These are phyloP conservation scores for Microthlaspi erraticum DNA, from an alignment of 345 rosid genomes.

Conservation along the genomic window DNA sequence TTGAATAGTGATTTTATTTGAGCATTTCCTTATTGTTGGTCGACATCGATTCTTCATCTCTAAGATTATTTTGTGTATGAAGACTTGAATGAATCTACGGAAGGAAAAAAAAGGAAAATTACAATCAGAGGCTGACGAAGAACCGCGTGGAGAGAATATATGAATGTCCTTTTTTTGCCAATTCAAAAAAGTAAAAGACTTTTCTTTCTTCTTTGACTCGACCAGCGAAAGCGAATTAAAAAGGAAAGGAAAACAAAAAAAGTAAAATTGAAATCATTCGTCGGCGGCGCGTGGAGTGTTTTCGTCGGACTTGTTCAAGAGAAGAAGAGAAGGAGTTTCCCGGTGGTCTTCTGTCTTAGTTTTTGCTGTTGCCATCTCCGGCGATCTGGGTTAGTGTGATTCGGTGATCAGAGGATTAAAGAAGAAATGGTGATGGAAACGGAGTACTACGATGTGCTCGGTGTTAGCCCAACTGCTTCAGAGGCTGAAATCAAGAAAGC, in stretches of 20 bases:
- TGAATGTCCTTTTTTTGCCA: constrained; percentile 6
- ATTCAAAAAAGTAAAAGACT: constrained; percentile 42
- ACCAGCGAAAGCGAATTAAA: constrained; percentile 21
- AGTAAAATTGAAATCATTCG: constrained; percentile 3
- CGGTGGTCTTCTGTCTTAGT: constrained; percentile 1
- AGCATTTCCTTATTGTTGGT: background rate
- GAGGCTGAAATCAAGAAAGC: constrained; percentile 98
- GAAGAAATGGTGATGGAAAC: constrained; percentile 82
- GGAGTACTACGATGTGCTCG: constrained; percentile 92
- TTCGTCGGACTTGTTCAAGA: constrained; percentile 1
- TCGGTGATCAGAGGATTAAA: constrained; percentile 26
- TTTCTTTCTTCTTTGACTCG: constrained; percentile 43
- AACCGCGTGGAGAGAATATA: constrained; percentile 41
- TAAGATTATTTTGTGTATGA: background rate
- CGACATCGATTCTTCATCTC: constrained; percentile 24
- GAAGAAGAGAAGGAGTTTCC: constrained; percentile 2
- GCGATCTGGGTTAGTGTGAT: constrained; percentile 19
- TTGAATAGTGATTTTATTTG: background rate
- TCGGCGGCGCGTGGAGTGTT: constrained; percentile 31
- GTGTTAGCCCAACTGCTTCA: constrained; percentile 85
- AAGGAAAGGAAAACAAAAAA: background rate
- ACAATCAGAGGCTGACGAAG: constrained; percentile 42
- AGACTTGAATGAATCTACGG: background rate
- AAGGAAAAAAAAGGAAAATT: background rate
- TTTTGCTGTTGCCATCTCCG: constrained; percentile 13